A percentile compares a stretch with the other conserved stretches of the same genome.
Conservation (phyloP, 371 early-diverging fungal genomes). For the Mortierella sp. region DNA sequence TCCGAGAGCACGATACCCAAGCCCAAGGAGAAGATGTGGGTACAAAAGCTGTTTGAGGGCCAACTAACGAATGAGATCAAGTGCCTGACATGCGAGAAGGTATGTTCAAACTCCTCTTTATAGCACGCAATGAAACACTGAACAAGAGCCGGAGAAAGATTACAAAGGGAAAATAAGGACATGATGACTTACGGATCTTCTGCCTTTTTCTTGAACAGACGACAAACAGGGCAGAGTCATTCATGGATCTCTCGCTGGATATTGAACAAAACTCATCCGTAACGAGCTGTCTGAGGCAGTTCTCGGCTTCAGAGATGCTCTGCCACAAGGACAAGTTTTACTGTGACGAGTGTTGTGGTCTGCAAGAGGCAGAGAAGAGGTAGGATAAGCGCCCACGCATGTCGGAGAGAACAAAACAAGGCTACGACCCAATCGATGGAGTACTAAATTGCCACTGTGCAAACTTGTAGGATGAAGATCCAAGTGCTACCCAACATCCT, state of each 20-base stretch:
- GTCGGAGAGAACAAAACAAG: background rate
- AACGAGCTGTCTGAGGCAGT: constrained; percentile 91
- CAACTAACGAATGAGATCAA: constrained; percentile 94
- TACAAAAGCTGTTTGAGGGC: constrained; percentile 96
- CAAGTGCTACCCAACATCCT: constrained; percentile 93
- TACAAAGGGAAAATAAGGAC: no score
- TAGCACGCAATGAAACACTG: background rate
- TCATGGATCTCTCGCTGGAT: constrained; percentile 96
- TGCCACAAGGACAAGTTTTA: constrained; percentile 97
- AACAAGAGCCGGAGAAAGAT: background rate
- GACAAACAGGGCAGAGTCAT: constrained; percentile 94
- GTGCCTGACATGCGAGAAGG: constrained; percentile 95
- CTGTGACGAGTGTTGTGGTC: constrained; percentile 92
- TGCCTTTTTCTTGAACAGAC: constrained; percentile 59
- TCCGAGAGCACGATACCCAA: constrained; percentile 37
- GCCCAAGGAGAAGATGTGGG: constrained; percentile 80
- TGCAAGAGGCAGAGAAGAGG: constrained; percentile 97
- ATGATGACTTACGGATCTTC: background rate
- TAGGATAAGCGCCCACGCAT: constrained; percentile 15
- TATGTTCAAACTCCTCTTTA: constrained; percentile 45
- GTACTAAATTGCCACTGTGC: no score
- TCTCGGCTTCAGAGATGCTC: constrained; percentile 93
- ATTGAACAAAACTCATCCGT: constrained; percentile 95
- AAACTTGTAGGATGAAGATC: constrained; percentile 87
- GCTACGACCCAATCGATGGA: no score